Conservation (phyloP, 2,329 filamentous ascomycete species). For the Pseudogymnoascus sp. region DNA sequence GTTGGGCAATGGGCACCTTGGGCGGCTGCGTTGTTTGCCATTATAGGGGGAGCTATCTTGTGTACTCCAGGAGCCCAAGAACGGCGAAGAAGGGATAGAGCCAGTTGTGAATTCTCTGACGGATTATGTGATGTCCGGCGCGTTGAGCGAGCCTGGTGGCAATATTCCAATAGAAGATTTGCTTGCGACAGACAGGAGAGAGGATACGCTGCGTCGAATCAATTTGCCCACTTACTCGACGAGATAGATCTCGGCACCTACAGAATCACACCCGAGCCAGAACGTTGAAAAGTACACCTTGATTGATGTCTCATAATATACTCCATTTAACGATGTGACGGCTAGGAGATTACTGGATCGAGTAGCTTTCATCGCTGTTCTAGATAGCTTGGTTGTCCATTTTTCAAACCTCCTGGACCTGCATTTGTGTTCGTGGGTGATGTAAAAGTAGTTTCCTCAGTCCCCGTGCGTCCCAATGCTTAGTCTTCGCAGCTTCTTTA, state of each 20-base stretch:
- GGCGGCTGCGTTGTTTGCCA: background rate
- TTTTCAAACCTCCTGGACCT: no score
- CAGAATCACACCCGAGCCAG: background rate
- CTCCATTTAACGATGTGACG: background rate
- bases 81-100: background rate
- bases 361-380: no score
- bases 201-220: background rate
- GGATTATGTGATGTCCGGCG: background rate
- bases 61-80: background rate
- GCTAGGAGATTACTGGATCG: no score
- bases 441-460: no score
- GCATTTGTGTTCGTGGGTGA: no score
- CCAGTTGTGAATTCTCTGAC: background rate
- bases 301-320: background rate
- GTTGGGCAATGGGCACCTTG: background rate
- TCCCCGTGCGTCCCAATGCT: no score
- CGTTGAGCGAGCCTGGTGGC: background rate
- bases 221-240: background rate
- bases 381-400: no score
- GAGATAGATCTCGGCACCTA: background rate
- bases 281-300: background rate
- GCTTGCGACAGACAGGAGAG: background rate
- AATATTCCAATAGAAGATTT: background rate
- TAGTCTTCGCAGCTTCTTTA: no score
- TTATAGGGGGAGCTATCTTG: background rate